Conservation (phyloP, 75 land plant species). For the Pinus albicaulis region DNA sequence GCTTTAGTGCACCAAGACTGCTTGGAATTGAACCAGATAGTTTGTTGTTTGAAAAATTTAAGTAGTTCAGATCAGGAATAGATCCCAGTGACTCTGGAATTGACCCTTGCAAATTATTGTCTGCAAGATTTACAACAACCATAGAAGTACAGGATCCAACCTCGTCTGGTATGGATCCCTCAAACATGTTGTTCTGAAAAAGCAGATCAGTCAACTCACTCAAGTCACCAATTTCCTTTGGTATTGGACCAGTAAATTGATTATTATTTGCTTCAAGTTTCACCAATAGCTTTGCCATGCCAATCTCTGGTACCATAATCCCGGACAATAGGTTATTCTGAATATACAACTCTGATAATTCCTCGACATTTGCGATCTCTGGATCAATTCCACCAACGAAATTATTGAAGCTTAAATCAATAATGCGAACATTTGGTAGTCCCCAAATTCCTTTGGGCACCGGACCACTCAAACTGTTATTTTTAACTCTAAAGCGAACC, state of each 20-base stretch:
- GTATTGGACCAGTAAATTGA: slow-evolving; percentile 55
- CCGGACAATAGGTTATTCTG: slow-evolving; percentile 44
- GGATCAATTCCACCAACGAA: slow-evolving; percentile 49
- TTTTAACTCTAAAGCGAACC: slow-evolving; percentile 42
- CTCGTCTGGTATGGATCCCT: slow-evolving; percentile 56
- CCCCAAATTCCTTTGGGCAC: slow-evolving; percentile 56
- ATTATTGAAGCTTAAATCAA: slow-evolving; percentile 51
- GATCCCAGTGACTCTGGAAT: slow-evolving; percentile 64
- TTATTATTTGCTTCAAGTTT: slow-evolving; percentile 70
- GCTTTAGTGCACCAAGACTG: slow-evolving; percentile 37
- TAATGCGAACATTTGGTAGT: slow-evolving; percentile 57
- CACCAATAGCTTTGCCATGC: slow-evolving; percentile 31
- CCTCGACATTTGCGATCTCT: slow-evolving; percentile 50
- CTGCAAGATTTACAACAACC: slow-evolving; percentile 38
- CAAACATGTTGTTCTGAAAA: slow-evolving; percentile 46
- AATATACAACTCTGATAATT: slow-evolving; percentile 55
- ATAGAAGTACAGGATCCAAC: slow-evolving; percentile 37
- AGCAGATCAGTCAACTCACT: slow-evolving; percentile 33
- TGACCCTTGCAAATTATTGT: slow-evolving; percentile 55
- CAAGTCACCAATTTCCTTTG: slow-evolving; percentile 46
- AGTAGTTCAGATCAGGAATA: slow-evolving; percentile 36
- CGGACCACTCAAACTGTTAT: slow-evolving; percentile 43
- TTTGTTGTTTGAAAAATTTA: slow-evolving; percentile 61
- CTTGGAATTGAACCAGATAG: slow-evolving; percentile 69
- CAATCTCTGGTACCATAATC: slow-evolving; percentile 41